Conservation (phyloP, 306 rosid species). For the Erythrophleum fordii region DNA sequence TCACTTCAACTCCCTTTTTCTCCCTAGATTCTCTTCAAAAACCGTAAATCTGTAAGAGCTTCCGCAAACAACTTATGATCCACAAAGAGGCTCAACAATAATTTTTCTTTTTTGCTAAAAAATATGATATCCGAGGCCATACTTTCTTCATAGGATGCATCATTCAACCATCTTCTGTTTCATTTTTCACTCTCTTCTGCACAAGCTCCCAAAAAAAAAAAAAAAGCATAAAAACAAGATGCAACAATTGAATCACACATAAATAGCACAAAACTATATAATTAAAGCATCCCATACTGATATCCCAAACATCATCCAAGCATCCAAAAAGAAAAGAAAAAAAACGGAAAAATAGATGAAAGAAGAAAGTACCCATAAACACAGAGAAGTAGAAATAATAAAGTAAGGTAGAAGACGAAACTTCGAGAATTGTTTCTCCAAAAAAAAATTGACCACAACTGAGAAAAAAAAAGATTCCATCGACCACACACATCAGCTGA, state of each 20-base stretch:
- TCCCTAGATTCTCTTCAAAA: slow-evolving; percentile 2
- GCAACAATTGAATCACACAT: background rate
- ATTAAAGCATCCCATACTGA: slow-evolving; percentile 26
- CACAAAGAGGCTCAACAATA: slow-evolving; percentile 19
- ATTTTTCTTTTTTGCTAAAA: background rate
- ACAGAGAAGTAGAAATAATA: background rate
- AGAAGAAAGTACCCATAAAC: background rate
- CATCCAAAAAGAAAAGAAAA: slow-evolving; percentile 3
- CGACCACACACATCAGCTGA: slow-evolving; percentile 28
- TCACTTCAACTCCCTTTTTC: slow-evolving; percentile 11
- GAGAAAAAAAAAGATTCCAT: slow-evolving; percentile 1
- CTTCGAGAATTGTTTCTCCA: background rate
- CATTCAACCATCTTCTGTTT: slow-evolving; percentile 37
- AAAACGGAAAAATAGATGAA: background rate
- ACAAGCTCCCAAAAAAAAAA: slow-evolving; percentile 17
- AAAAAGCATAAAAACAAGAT: slow-evolving; percentile 11
- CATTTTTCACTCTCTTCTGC: slow-evolving; percentile 33
- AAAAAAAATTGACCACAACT: background rate
- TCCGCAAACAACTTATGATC: slow-evolving; percentile 32
- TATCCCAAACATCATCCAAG: background rate
- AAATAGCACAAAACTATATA: background rate
- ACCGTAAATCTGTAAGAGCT: slow-evolving; percentile 21
- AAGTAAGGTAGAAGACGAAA: slow-evolving; percentile 33
- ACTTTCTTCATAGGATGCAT: slow-evolving; percentile 33
- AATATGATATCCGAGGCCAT: slow-evolving; percentile 26